Evolutionary conservation across 306 rosid genomes (phyloP).

Genomic region (Acmispon strigosus): DNA sequence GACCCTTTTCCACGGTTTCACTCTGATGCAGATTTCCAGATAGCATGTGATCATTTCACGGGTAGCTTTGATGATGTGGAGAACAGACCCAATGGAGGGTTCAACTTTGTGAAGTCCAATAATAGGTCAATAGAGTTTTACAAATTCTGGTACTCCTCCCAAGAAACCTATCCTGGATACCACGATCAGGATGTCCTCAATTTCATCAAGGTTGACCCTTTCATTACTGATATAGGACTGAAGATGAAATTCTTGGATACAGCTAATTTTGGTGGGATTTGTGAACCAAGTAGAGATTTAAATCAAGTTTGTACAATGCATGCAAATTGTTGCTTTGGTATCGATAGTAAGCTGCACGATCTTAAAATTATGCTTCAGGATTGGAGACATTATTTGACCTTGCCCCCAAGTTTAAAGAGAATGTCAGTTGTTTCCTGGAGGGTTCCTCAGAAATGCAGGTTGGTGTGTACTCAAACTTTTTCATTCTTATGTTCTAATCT

Average conservation of each 20-base stretch:
- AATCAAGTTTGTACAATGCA: constrained; percentile 94
- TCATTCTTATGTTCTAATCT: not conserved
- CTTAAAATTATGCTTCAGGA: constrained; percentile 77
- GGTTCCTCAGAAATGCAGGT: constrained; percentile 91
- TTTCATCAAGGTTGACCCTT: constrained; percentile 63
- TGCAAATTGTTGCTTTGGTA: constrained; percentile 86
- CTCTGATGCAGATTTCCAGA: constrained; percentile 76
- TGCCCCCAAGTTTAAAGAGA: constrained; percentile 57
- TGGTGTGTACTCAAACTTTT: not conserved
- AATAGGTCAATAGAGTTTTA: constrained; percentile 76
- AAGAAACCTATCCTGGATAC: constrained; percentile 59
- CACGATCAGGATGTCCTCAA: constrained; percentile 99
- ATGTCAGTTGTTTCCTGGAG: constrained; percentile 58
- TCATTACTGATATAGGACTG: constrained; percentile 46
- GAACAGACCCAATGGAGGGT: constrained; percentile 91
- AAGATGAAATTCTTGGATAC: constrained; percentile 85
- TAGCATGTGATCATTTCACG: constrained; percentile 83
- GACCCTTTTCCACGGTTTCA: constrained; percentile 85
- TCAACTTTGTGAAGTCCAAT: constrained; percentile 77
- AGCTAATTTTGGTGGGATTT: constrained; percentile 86
- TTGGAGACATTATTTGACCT: constrained; percentile 67
- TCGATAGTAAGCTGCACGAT: constrained; percentile 77
- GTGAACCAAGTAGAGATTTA: constrained; percentile 92
- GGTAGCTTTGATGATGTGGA: constrained; percentile 53
- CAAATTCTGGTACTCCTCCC: constrained; percentile 72